These are phyloP conservation scores for Saccharum hybrid DNA, from an alignment of 202 grass and related monocot genomes.

Conservation along the genomic window DNA sequence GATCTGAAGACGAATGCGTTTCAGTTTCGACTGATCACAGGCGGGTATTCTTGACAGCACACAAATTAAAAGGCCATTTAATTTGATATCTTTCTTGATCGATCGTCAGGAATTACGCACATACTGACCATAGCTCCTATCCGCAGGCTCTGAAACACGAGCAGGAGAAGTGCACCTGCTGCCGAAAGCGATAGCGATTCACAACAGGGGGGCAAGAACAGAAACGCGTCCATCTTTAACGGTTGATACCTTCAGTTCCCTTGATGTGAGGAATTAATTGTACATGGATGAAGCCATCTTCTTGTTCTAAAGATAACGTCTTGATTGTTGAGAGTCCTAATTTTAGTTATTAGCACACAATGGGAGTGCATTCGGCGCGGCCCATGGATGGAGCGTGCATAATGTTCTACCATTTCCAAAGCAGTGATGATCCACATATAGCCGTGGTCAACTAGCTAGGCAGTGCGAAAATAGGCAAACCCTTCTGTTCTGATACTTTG, in stretches of 20 bases:
- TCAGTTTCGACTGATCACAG: neutral
- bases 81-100: neutral
- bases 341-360: constrained; percentile 32
- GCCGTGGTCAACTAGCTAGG: neutral
- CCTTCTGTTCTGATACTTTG: neutral
- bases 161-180: constrained; percentile 83
- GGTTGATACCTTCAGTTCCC: neutral
- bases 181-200: constrained; percentile 50
- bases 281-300: constrained; percentile 20
- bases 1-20: neutral
- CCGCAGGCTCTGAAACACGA: constrained; percentile 70
- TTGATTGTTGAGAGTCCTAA: constrained; percentile 10
- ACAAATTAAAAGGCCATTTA: neutral
- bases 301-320: constrained; percentile 1
- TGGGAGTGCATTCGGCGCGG: neutral
- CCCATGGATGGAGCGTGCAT: neutral
- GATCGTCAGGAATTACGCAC: neutral
- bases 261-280: neutral
- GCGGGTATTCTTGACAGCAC: neutral
- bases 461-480: neutral
- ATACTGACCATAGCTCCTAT: neutral
- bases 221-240: neutral
- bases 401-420: neutral
- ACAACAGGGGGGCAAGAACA: neutral
- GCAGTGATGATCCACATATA: neutral